phyloP scores from a whole-genome alignment of 176 grass and related monocot species.

The Eleusine coracana region DNA sequence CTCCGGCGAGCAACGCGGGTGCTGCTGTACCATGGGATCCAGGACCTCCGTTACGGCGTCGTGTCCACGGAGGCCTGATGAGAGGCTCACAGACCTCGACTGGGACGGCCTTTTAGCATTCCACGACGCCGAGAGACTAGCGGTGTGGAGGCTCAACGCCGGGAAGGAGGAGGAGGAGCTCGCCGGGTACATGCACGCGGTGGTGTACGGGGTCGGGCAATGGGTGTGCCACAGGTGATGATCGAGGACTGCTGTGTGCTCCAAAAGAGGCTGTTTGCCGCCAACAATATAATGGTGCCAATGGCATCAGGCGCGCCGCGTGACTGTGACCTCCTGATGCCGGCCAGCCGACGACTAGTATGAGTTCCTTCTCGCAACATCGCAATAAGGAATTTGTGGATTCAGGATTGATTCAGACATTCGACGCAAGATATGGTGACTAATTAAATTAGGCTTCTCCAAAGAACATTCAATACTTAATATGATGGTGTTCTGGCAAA shows the following conservation, averaged over 20 bases:
- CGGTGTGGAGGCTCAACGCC: conserved; percentile 29
- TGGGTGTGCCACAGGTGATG: conserved; percentile 41
- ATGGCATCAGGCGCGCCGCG: not conserved
- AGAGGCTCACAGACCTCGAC: conserved; percentile 36
- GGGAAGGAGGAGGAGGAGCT: not conserved
- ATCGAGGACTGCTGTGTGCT: conserved; percentile 55
- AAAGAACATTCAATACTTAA: no score
- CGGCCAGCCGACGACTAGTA: no score
- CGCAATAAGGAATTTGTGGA: no score
- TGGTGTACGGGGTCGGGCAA: conserved; percentile 42
- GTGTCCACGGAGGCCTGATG: conserved; percentile 52
- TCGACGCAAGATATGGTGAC: no score
- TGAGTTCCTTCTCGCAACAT: no score
- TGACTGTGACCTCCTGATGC: no score
- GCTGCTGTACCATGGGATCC: conserved; percentile 53
- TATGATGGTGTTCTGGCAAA: no score
- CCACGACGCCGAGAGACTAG: conserved; percentile 31
- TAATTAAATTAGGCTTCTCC: no score
- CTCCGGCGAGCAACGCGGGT: conserved; percentile 31
- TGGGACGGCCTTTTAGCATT: conserved; percentile 46
- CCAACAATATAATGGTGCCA: no score
- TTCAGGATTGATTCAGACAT: no score
- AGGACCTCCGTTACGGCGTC: conserved; percentile 34
- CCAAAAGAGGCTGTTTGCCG: not conserved
- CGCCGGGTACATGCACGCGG: conserved; percentile 51